Conservation (phyloP, 106 monocot species). For the Apostasia ramifera region DNA sequence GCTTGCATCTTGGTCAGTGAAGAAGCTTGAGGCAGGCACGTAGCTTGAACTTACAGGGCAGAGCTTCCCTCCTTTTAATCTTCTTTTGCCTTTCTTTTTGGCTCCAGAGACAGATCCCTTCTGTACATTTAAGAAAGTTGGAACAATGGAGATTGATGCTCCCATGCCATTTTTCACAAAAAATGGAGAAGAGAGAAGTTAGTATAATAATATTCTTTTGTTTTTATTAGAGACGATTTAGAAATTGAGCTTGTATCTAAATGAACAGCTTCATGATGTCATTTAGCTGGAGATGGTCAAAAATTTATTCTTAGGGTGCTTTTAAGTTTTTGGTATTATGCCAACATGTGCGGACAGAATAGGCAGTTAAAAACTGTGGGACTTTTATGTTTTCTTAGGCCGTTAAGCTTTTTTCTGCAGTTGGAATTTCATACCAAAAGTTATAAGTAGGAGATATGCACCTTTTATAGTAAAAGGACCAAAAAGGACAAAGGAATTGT, state of each 20-base stretch:
- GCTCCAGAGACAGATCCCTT: constrained; percentile 2
- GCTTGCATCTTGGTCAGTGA: neutral
- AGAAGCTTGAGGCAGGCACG: neutral
- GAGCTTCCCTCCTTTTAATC: neutral
- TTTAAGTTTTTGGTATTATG: too few relatives aligned
- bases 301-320: too few relatives aligned
- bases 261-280: neutral
- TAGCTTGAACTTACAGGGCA: neutral
- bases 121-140: constrained; percentile 8
- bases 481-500: too few relatives aligned
- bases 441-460: too few relatives aligned
- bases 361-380: too few relatives aligned
- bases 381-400: too few relatives aligned
- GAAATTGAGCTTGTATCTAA: neutral
- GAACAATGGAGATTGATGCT: constrained; percentile 4
- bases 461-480: too few relatives aligned
- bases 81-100: neutral
- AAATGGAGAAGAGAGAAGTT: neutral
- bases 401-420: too few relatives aligned
- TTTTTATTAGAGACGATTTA: neutral
- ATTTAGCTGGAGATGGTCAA: too few relatives aligned
- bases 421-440: too few relatives aligned
- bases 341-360: too few relatives aligned
- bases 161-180: constrained; percentile 5
- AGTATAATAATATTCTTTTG: constrained; percentile 4